Evolutionary conservation across 2,329 filamentous ascomycete species (phyloP).

Genomic region (Teratosphaeria epicoccoides): DNA sequence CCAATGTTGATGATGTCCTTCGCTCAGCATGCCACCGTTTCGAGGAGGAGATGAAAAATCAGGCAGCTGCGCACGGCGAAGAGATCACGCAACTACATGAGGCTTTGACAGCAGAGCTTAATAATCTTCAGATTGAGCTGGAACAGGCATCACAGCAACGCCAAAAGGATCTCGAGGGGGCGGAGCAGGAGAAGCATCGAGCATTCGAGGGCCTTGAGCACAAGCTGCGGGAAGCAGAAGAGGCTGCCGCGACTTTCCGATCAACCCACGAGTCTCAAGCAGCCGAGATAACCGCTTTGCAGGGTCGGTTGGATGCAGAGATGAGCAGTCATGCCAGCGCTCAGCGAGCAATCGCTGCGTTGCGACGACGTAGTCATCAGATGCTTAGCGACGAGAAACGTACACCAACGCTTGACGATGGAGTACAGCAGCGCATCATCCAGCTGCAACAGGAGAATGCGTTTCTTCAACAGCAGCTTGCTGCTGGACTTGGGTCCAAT

Average conservation of each 20-base stretch:
- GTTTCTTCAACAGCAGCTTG: slow-evolving; percentile 12
- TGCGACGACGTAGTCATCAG: slow-evolving; percentile 4
- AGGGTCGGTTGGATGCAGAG: slow-evolving; percentile 17
- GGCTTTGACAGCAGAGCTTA: slow-evolving; percentile 1
- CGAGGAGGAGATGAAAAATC: slow-evolving; percentile 1
- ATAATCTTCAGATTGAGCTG: slow-evolving; percentile 3
- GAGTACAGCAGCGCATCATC: background rate
- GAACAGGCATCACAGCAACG: background rate
- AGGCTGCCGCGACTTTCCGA: slow-evolving; percentile 2
- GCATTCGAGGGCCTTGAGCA: background rate
- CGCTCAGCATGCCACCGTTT: background rate
- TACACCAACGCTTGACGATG: background rate
- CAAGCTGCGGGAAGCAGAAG: slow-evolving; percentile 4
- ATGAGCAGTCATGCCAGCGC: slow-evolving; percentile 18
- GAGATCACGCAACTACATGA: slow-evolving; percentile 1
- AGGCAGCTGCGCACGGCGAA: slow-evolving; percentile 2
- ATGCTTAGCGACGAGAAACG: slow-evolving; percentile 5
- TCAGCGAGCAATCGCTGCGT: slow-evolving; percentile 3
- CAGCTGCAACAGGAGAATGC: slow-evolving; percentile 9
- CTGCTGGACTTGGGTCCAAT: background rate
- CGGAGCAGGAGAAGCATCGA: background rate
- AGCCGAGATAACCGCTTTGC: slow-evolving; percentile 13
- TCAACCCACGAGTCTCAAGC: slow-evolving; percentile 7
- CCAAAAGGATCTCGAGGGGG: slow-evolving; percentile 2
- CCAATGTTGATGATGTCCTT: slow-evolving; percentile 7